These are phyloP conservation scores for Tricholoma furcatifolium DNA, from an alignment of 768 basidiomycete species.

Conservation along the genomic window DNA sequence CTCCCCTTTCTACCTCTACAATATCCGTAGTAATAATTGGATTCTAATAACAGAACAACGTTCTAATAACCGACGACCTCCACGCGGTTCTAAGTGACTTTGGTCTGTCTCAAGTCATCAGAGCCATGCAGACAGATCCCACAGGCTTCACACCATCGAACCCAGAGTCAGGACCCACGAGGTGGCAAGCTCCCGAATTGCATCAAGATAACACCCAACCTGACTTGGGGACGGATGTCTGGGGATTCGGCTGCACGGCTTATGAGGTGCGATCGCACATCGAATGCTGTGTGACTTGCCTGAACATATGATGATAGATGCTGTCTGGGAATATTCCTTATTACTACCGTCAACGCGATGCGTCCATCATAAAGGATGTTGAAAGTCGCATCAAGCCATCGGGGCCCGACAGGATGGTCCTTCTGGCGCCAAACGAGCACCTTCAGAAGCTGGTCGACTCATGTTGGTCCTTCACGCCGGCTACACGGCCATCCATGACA, in stretches of 20 bases:
- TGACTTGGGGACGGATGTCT: conserved; percentile 27
- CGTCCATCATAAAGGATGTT: conserved; percentile 10
- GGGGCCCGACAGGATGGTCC: conserved; percentile 2
- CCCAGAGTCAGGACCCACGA: conserved; percentile 27
- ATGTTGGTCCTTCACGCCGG: conserved; percentile 15
- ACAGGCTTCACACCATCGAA: conserved; percentile 29
- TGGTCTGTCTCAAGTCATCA: conserved; percentile 37
- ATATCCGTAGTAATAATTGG: background rate
- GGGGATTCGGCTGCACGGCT: conserved; percentile 35
- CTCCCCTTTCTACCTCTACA: background rate
- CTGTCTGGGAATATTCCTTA: conserved; percentile 14
- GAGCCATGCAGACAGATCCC: conserved; percentile 23
- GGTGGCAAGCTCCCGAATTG: conserved; percentile 35
- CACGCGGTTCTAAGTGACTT: conserved; percentile 44
- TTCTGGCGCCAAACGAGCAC: background rate
- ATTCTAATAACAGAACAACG: conserved; percentile 35
- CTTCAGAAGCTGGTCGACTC: conserved; percentile 4
- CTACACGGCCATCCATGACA: conserved; percentile 5
- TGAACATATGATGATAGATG: background rate
- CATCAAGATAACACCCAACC: conserved; percentile 28
- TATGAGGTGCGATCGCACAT: conserved; percentile 30
- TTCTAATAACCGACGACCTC: conserved; percentile 40
- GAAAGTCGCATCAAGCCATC: conserved; percentile 12
- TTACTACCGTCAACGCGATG: conserved; percentile 12
- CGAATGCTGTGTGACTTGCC: background rate